Evolutionary conservation across 2,329 filamentous ascomycete genomes (phyloP).

Genomic region (Hawksworthiomyces lignivorus): DNA sequence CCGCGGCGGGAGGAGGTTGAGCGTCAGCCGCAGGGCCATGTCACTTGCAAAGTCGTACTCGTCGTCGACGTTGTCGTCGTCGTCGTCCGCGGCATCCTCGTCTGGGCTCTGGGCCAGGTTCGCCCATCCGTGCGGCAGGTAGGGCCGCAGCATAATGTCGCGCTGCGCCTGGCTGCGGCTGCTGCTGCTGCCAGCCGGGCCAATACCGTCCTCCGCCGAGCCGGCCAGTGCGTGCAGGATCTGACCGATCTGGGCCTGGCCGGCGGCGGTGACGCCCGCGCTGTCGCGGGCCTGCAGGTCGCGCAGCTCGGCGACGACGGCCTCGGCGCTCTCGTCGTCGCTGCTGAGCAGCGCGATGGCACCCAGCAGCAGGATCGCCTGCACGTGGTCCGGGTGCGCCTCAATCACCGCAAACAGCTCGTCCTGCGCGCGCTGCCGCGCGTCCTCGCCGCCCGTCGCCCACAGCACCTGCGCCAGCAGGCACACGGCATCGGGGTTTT

Average conservation of each 20-base stretch:
- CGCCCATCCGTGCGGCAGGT: constrained; percentile 74
- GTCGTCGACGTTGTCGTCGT: constrained; percentile 30
- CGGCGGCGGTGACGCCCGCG: constrained; percentile 42
- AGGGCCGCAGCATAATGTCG: constrained; percentile 74
- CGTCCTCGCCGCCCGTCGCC: constrained; percentile 72
- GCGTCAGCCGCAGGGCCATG: constrained; percentile 76
- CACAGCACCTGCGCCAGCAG: constrained; percentile 86
- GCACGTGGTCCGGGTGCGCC: constrained; percentile 64
- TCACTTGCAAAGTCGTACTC: constrained; percentile 49
- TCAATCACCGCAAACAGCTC: constrained; percentile 77
- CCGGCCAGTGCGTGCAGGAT: constrained; percentile 68
- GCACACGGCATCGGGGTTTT: constrained; percentile 75
- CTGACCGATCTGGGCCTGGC: constrained; percentile 64
- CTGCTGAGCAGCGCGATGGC: constrained; percentile 75
- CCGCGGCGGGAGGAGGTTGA: constrained; percentile 63
- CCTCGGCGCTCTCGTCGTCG: constrained; percentile 71
- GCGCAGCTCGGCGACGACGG: constrained; percentile 71
- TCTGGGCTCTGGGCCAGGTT: constrained; percentile 49
- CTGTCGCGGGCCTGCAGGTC: constrained; percentile 60
- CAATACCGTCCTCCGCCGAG: constrained; percentile 24
- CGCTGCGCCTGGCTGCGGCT: constrained; percentile 56
- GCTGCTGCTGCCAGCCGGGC: constrained; percentile 43
- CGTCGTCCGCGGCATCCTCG: constrained; percentile 30
- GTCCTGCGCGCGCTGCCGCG: constrained; percentile 67
- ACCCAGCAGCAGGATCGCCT: constrained; percentile 72